phyloP scores from a whole-genome alignment of 495 filamentous ascomycete species.

The Podospora pseudoanserina region DNA sequence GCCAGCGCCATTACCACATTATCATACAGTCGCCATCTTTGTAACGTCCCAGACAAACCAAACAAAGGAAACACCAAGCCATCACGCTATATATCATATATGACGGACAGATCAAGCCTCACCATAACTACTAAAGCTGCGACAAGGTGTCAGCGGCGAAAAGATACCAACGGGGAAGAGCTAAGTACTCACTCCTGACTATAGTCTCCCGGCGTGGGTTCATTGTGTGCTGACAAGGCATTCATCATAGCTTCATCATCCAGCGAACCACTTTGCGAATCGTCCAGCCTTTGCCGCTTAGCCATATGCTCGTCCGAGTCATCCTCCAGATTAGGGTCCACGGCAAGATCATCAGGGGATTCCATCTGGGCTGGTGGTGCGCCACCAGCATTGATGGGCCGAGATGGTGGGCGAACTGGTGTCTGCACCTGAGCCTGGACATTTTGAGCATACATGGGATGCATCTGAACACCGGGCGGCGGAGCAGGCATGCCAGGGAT shows the following conservation, averaged over 20 bases:
- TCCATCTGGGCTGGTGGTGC: slow-evolving; percentile 23
- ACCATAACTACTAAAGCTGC: background rate
- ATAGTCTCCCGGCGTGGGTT: slow-evolving; percentile 35
- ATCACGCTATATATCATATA: background rate
- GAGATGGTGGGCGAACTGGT: slow-evolving; percentile 4
- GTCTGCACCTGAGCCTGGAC: slow-evolving; percentile 3
- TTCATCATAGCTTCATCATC: slow-evolving; percentile 42
- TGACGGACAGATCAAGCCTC: background rate
- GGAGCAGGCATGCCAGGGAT: slow-evolving; percentile 5
- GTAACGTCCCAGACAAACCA: background rate
- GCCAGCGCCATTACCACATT: background rate
- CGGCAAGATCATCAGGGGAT: slow-evolving; percentile 24
- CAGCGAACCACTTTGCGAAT: slow-evolving; percentile 19
- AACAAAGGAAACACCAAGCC: background rate
- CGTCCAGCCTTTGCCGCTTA: slow-evolving; percentile 40
- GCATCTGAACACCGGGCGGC: slow-evolving; percentile 1
- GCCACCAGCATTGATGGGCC: slow-evolving; percentile 6
- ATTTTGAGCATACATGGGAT: background rate
- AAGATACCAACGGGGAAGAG: background rate
- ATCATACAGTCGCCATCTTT: background rate
- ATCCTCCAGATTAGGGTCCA: slow-evolving; percentile 31
- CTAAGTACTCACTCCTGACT: slow-evolving; percentile 35
- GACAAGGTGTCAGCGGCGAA: background rate
- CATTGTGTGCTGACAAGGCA: slow-evolving; percentile 38
- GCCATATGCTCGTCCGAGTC: slow-evolving; percentile 27